Evolutionary conservation across 1,284 basidiomycete species (phyloP), one percentile per base, ranked within the genome.

Genomic region (Pisolithus thermaeus): DNA sequence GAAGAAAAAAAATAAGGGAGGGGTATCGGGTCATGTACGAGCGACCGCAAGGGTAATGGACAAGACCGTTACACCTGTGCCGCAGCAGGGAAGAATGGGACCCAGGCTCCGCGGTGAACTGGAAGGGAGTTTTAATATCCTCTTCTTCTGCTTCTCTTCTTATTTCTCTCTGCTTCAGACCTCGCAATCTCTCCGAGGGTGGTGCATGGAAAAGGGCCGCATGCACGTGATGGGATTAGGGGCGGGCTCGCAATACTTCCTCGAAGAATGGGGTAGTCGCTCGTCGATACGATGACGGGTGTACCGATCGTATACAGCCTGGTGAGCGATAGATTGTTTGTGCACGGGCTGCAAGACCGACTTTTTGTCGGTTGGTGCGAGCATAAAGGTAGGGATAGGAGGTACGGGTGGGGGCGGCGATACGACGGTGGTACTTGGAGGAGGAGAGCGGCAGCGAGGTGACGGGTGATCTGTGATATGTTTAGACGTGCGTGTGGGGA

Each of bases 371-470:
- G 49, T 53, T 6, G 53, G 32, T 23, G 51, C 23, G 39, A 65
- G 59, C 46, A 64, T 53, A 52, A 58, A 58, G 16, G 56, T 49
- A 6, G 66, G 64, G 30, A 65, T 65, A 14, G 64, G 65, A 7
- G 64, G 67, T 7, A 69, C 66, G n/a, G 67, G 64, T 23, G 64
- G 66, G 9, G 64, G 64, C 3, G 67, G 58, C 1, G 66, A 59
- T 14, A 36, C 52, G 30, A 49, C 32, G 11, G 52, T 46, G 0
- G 64, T 59, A 35, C 59, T 54, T 16, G 64, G 66, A 32, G 61
- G 66, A 0, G 59, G 64, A 11, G 67, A 69, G 30, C 57, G 65
- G 32, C 54, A 60, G 37, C 66, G 67, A 14, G 49, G 38, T 36
- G 56, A 46, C 5, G 38, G 43, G 2, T 60, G 50, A 7, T 38